Conservation (phyloP, 352 stramenopile species). For the Phytophthora macrochlamydospora region DNA sequence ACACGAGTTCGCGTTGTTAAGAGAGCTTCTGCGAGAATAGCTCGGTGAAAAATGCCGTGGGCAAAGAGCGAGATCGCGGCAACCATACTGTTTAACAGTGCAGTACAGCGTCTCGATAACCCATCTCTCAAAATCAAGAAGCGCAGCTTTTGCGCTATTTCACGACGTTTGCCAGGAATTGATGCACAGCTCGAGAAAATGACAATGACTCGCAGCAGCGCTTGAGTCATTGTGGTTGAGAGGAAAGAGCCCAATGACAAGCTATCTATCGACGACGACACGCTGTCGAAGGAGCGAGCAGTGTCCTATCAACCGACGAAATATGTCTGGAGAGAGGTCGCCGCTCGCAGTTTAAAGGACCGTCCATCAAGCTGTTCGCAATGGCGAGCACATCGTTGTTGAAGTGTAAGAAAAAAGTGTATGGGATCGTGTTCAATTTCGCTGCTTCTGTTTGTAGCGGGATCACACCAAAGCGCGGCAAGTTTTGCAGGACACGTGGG, state of each 20-base stretch:
- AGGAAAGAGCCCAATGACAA: not conserved
- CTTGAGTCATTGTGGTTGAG: not conserved
- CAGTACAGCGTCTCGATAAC: constrained; percentile 10
- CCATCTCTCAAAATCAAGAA: not conserved
- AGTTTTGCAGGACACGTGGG: not conserved
- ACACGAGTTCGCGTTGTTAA: constrained; percentile 9
- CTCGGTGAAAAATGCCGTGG: not conserved
- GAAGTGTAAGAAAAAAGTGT: not conserved
- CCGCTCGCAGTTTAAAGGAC: too few relatives aligned
- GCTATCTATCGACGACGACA: not conserved
- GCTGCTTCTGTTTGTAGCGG: not conserved
- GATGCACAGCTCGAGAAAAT: not conserved
- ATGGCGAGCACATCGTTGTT: not conserved
- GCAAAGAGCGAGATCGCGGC: not conserved
- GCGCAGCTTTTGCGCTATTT: not conserved
- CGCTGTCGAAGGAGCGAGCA: not conserved
- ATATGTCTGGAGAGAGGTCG: too few relatives aligned
- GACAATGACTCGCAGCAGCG: not conserved
- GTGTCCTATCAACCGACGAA: too few relatives aligned
- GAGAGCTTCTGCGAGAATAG: constrained; percentile 9
- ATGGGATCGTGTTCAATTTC: not conserved
- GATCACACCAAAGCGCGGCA: not conserved
- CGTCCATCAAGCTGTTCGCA: not conserved
- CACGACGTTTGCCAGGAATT: not conserved
- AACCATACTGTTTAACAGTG: constrained; percentile 6